Conservation (phyloP, 2,329 filamentous ascomycete species). For the Aspergillus flavus region DNA sequence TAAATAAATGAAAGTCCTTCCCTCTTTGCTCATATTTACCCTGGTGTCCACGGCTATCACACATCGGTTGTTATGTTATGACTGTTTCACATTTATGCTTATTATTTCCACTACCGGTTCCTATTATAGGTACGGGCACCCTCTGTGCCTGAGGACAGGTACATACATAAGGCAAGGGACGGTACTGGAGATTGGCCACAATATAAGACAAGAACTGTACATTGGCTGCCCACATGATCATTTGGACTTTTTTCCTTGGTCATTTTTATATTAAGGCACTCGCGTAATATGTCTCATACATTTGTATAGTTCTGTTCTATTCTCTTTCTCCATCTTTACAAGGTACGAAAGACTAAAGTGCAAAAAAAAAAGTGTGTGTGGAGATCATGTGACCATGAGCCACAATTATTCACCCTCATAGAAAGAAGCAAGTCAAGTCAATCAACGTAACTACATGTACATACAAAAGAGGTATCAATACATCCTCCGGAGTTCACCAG, state of each 20-base stretch:
- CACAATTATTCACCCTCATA: background rate
- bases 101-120: background rate
- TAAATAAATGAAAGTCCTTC: background rate
- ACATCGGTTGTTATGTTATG: background rate
- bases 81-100: background rate
- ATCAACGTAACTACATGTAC: background rate
- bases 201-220: background rate
- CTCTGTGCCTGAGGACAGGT: background rate
- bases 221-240: background rate
- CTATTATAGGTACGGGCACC: background rate
- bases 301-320: background rate
- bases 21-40: background rate
- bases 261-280: background rate
- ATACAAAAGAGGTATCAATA: background rate
- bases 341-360: background rate
- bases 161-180: background rate
- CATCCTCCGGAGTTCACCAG: background rate
- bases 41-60: background rate
- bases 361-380: background rate
- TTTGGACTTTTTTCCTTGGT: background rate
- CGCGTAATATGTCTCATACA: background rate
- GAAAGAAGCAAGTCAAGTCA: background rate
- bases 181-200: background rate
- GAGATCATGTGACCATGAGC: background rate
- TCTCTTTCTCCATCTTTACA: background rate